Percentiles rank a stretch among this genome's conserved stretches.
These are phyloP conservation scores for Penicillium sp. DNA, from an alignment of 2,329 filamentous ascomycete genomes.

Conservation along the genomic window DNA sequence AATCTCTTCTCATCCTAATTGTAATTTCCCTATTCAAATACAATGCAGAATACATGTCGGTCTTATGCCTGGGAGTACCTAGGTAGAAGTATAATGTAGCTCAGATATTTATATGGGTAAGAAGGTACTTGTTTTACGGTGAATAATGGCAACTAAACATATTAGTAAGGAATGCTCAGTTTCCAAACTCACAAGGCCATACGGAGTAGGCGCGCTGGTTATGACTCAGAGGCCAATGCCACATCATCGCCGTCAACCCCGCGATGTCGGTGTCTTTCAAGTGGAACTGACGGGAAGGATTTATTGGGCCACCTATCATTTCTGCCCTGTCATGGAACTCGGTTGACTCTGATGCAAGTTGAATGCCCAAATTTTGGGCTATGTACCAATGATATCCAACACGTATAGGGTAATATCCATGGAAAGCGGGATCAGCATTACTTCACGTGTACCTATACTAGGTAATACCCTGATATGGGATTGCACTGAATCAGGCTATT, in stretches of 20 bases:
- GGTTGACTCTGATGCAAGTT: background rate
- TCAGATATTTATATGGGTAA: too few species aligned
- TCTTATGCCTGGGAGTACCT: too few species aligned
- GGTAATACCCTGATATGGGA: too few species aligned
- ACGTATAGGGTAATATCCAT: background rate
- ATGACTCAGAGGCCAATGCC: background rate
- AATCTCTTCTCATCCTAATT: too few species aligned
- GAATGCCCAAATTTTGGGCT: background rate
- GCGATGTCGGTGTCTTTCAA: background rate
- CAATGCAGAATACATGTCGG: too few species aligned
- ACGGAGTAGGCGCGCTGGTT: background rate
- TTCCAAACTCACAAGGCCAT: background rate
- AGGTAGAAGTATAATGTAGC: too few species aligned
- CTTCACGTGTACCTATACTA: too few species aligned
- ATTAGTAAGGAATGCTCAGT: background rate
- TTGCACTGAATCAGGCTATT: too few species aligned
- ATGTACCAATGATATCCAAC: background rate
- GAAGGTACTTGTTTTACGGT: too few species aligned
- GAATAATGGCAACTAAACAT: background rate
- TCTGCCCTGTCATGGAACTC: background rate
- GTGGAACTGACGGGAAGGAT: background rate
- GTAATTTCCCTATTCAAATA: too few species aligned
- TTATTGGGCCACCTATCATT: conserved; percentile 1
- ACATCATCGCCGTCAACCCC: conserved; percentile 1
- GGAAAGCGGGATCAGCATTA: too few species aligned